These are phyloP conservation scores for Globisporangium takayamanum DNA, from an alignment of 352 stramenopile genomes.

Conservation along the genomic window DNA sequence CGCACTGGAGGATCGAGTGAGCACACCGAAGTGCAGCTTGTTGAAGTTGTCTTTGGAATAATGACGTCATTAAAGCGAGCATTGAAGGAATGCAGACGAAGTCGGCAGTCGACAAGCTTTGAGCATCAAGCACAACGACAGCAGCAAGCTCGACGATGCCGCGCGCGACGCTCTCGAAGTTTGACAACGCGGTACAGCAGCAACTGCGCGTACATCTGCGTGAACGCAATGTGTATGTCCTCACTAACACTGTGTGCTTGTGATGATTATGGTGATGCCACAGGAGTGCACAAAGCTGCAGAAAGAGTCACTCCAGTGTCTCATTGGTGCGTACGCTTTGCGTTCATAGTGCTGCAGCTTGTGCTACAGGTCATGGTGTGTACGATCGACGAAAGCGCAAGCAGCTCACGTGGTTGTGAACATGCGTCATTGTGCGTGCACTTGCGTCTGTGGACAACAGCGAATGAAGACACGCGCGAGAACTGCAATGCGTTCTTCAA, in stretches of 20 bases:
- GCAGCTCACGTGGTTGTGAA: neutral
- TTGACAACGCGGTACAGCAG: constrained; percentile 32
- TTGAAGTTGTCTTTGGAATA: too few species aligned
- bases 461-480: constrained; percentile 41
- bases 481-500: constrained; percentile 53
- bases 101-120: too few species aligned
- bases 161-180: constrained; percentile 22
- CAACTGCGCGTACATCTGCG: neutral
- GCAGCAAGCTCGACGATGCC: neutral
- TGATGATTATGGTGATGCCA: neutral
- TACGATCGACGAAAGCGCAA: neutral
- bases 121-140: neutral
- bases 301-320: constrained; percentile 60
- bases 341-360: neutral
- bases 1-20: too few species aligned
- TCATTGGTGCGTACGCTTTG: constrained; percentile 31
- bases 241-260: neutral
- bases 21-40: too few species aligned
- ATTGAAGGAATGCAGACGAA: too few species aligned
- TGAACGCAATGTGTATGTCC: neutral
- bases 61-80: too few species aligned
- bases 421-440: neutral
- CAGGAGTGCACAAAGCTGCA: constrained; percentile 67
- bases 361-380: too few species aligned
- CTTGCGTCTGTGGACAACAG: constrained; percentile 11